These are phyloP conservation scores for Citeromyces matritensis DNA, from an alignment of 805 yeast species.

Conservation along the genomic window DNA sequence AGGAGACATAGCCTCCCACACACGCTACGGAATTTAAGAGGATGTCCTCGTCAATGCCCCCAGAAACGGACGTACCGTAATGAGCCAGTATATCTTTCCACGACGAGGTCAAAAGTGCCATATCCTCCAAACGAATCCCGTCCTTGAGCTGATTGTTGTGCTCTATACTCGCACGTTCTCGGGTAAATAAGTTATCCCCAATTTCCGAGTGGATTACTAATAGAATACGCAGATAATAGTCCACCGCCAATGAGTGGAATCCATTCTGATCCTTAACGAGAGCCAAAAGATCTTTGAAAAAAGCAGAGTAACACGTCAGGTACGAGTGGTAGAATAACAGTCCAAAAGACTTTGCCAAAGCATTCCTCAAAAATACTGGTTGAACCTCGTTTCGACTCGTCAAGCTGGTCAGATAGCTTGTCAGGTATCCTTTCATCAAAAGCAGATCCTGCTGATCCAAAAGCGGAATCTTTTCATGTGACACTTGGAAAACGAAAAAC, in stretches of 20 bases:
- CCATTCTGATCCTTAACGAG: slow-evolving; percentile 12
- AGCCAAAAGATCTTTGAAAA: slow-evolving; percentile 31
- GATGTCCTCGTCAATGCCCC: slow-evolving; percentile 22
- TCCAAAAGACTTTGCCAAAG: slow-evolving; percentile 39
- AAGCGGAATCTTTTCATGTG: slow-evolving; percentile 36
- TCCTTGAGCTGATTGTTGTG: slow-evolving; percentile 71
- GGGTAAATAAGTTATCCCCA: slow-evolving; percentile 76
- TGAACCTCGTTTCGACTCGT: slow-evolving; percentile 13
- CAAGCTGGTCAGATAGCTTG: slow-evolving; percentile 22
- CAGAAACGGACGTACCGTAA: slow-evolving; percentile 9
- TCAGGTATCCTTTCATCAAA: slow-evolving; percentile 29
- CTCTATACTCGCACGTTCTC: slow-evolving; percentile 46
- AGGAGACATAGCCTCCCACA: slow-evolving; percentile 77
- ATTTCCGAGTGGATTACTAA: slow-evolving; percentile 76
- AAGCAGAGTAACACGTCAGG: slow-evolving; percentile 29
- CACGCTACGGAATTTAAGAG: slow-evolving; percentile 43
- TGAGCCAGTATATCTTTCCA: slow-evolving; percentile 50
- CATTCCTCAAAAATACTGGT: slow-evolving; percentile 33
- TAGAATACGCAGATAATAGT: slow-evolving; percentile 62
- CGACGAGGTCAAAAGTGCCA: slow-evolving; percentile 42
- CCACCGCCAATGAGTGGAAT: slow-evolving; percentile 32
- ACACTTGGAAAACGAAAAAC: slow-evolving; percentile 57
- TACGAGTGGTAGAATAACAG: slow-evolving; percentile 34
- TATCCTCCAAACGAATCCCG: slow-evolving; percentile 62
- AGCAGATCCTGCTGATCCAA: slow-evolving; percentile 28